Conservation (phyloP, 1,284 basidiomycete species). For the Ustilago bromivora region DNA sequence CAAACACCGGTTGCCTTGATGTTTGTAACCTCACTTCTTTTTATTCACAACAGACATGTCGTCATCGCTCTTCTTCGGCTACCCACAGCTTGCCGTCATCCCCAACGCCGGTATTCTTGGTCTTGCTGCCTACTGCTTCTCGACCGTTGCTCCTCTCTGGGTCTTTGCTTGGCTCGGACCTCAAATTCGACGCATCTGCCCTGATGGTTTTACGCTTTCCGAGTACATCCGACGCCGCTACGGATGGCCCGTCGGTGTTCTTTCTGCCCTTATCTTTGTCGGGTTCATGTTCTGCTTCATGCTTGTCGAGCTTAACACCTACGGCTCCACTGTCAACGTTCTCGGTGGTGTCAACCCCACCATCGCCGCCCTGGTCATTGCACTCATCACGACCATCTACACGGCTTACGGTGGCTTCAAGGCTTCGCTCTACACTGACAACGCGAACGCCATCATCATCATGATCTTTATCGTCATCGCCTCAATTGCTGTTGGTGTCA, state of each 20-base stretch:
- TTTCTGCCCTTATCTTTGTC: conserved; percentile 65
- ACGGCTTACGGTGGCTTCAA: conserved; percentile 70
- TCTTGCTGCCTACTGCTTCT: conserved; percentile 64
- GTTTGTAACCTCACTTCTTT: not conserved
- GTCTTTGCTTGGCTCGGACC: conserved; percentile 68
- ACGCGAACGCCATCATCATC: conserved; percentile 68
- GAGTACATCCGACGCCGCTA: conserved; percentile 68
- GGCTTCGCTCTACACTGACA: conserved; percentile 69
- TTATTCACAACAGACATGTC: conserved; percentile 64
- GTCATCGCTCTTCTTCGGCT: conserved; percentile 67
- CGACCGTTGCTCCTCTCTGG: conserved; percentile 67
- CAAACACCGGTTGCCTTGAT: conserved; percentile 5
- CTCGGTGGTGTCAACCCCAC: conserved; percentile 64
- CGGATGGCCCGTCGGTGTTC: conserved; percentile 67
- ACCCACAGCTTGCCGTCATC: conserved; percentile 69
- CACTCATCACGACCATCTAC: conserved; percentile 68
- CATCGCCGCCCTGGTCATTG: conserved; percentile 66
- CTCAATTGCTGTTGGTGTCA: conserved; percentile 62
- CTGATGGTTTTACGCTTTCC: conserved; percentile 68
- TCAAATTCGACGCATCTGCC: conserved; percentile 63
- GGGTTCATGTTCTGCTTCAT: conserved; percentile 70
- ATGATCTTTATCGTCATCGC: conserved; percentile 66
- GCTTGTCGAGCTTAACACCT: conserved; percentile 69
- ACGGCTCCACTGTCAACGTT: conserved; percentile 60
- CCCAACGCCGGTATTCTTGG: conserved; percentile 66